These are phyloP conservation scores for Metschnikowia henanensis DNA, from an alignment of 805 yeast species.

Conservation along the genomic window DNA sequence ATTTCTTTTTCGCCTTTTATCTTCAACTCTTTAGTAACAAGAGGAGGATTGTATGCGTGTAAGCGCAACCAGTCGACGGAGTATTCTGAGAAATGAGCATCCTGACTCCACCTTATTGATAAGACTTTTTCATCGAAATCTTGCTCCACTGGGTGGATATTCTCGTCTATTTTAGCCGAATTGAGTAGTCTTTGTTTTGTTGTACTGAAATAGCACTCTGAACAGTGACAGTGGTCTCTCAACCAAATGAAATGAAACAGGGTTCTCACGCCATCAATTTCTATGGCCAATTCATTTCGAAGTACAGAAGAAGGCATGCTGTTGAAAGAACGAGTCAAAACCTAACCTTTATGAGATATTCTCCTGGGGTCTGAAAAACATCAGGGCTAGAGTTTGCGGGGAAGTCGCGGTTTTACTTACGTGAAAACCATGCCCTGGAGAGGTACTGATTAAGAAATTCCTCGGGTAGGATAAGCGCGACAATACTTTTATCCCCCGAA, in stretches of 20 bases:
- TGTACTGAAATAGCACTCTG: slow-evolving; percentile 48
- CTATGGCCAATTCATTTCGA: slow-evolving; percentile 8
- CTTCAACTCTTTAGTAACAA: slow-evolving; percentile 33
- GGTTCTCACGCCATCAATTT: slow-evolving; percentile 12
- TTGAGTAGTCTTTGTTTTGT: slow-evolving; percentile 63
- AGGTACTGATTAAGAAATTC: too few relatives aligned
- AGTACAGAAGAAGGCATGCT: neutral
- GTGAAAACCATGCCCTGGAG: too few relatives aligned
- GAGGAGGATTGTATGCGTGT: slow-evolving; percentile 54
- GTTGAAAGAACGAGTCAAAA: neutral
- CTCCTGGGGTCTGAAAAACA: too few relatives aligned
- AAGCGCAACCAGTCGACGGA: slow-evolving; percentile 43
- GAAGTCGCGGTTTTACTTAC: too few relatives aligned
- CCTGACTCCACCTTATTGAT: slow-evolving; percentile 39
- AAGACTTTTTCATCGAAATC: slow-evolving; percentile 16
- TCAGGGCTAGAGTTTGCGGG: too few relatives aligned
- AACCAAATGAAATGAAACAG: slow-evolving; percentile 50
- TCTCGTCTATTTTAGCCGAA: slow-evolving; percentile 44
- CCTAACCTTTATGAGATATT: too few relatives aligned
- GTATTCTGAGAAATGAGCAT: slow-evolving; percentile 39
- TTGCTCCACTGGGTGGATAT: slow-evolving; percentile 24
- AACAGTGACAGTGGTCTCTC: slow-evolving; percentile 63
- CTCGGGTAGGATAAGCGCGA: too few relatives aligned
- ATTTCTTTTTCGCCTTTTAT: slow-evolving; percentile 26
- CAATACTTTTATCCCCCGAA: too few relatives aligned